A percentile compares a stretch with the other conserved stretches of the same genome.
Evolutionary conservation across 805 yeast species (phyloP).

Genomic region (Nakazawaea wyomingensis): DNA sequence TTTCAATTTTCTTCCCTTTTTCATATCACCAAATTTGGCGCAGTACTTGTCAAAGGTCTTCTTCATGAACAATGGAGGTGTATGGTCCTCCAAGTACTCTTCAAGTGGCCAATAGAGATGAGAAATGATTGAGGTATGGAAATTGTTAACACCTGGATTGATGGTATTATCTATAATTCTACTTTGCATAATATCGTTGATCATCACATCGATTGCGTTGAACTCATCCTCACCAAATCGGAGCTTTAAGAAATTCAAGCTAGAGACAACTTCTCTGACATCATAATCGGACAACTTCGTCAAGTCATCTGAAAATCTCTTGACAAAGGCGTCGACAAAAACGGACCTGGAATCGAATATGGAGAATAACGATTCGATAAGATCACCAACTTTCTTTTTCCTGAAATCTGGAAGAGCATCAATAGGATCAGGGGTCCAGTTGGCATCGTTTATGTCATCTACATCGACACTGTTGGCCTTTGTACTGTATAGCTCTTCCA

Average conservation of each 20-base stretch:
- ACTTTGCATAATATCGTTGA: slow-evolving; percentile 63
- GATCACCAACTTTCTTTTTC: slow-evolving; percentile 54
- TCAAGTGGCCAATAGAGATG: slow-evolving; percentile 74
- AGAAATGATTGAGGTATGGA: slow-evolving; percentile 64
- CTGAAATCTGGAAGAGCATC: slow-evolving; percentile 87
- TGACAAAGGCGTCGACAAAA: slow-evolving; percentile 61
- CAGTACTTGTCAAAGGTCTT: slow-evolving; percentile 39
- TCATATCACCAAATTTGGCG: slow-evolving; percentile 33
- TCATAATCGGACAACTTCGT: slow-evolving; percentile 37
- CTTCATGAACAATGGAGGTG: slow-evolving; percentile 32
- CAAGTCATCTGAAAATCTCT: slow-evolving; percentile 53
- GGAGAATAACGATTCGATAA: slow-evolving; percentile 65
- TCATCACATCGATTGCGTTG: slow-evolving; percentile 76
- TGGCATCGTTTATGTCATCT: slow-evolving; percentile 42
- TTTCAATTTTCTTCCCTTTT: slow-evolving; percentile 54
- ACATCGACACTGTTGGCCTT: slow-evolving; percentile 21
- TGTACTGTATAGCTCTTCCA: slow-evolving; percentile 42
- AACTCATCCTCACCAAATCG: slow-evolving; percentile 67
- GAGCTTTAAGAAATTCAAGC: slow-evolving; percentile 49
- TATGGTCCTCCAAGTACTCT: slow-evolving; percentile 41
- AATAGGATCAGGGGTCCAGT: slow-evolving; percentile 83
- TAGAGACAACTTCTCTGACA: slow-evolving; percentile 32
- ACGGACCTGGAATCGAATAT: slow-evolving; percentile 65
- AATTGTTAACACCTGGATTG: slow-evolving; percentile 22
- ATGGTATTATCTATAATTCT: slow-evolving; percentile 36